Conservation (phyloP, 345 rosid genomes). For the Citrus sp. region DNA sequence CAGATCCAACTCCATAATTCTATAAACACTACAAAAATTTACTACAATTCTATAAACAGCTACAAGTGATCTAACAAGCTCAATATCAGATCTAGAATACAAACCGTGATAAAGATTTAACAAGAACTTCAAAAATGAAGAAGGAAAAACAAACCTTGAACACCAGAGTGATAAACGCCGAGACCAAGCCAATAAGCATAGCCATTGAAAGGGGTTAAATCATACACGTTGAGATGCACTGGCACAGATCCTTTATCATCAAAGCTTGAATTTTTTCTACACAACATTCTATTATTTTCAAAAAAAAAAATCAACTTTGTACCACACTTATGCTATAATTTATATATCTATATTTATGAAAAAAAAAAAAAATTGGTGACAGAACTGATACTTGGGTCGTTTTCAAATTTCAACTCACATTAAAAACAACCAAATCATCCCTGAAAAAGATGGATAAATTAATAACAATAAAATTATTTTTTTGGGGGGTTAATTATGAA, state of each 20-base stretch:
- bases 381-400: background rate
- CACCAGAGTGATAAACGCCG: conserved; percentile 96
- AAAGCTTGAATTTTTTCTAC: conserved; percentile 50
- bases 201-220: conserved; percentile 92
- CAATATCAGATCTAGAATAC: conserved; percentile 5
- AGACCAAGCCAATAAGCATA: conserved; percentile 98
- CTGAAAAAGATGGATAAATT: conserved; percentile 6
- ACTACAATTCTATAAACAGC: background rate
- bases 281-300: conserved; percentile 44
- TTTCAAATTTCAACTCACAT: conserved; percentile 13
- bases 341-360: background rate
- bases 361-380: background rate
- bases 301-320: background rate
- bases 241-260: conserved; percentile 76
- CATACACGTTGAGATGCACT: conserved; percentile 90
- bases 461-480: background rate
- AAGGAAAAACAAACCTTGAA: conserved; percentile 62
- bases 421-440: background rate
- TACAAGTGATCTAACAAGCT: conserved; percentile 1
- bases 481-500: background rate
- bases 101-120: background rate
- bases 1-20: conserved; percentile 7
- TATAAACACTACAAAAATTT: background rate
- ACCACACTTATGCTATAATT: background rate
- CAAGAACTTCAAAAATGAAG: background rate